Percentiles rank a stretch among this genome's conserved stretches.
These are phyloP conservation scores for Teunomyces atbi DNA, from an alignment of 805 yeast species.

Conservation along the genomic window DNA sequence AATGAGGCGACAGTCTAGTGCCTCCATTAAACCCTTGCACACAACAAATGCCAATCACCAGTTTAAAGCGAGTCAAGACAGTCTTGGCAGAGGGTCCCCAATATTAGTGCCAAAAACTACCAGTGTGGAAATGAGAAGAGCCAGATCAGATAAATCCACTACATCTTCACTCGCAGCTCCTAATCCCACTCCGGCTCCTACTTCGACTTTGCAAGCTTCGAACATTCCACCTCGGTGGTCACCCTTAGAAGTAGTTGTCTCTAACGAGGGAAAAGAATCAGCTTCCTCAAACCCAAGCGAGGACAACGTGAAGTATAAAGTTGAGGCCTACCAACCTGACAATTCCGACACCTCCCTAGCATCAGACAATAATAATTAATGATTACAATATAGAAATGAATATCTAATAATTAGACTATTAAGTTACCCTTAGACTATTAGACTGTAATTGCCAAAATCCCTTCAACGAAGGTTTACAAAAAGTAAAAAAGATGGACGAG, in stretches of 20 bases:
- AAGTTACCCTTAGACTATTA: neutral
- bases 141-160: neutral
- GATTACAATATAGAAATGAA: slow-evolving; percentile 3
- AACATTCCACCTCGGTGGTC: neutral
- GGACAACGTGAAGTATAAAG: neutral
- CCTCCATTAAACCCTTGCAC: slow-evolving; percentile 7
- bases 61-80: neutral
- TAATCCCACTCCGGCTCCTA: neutral
- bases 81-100: neutral
- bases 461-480: neutral
- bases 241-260: neutral
- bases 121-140: neutral
- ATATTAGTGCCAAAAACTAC: neutral
- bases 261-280: neutral
- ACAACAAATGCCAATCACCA: slow-evolving; percentile 9
- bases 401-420: neutral
- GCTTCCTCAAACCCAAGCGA: neutral
- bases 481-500: slow-evolving; percentile 53
- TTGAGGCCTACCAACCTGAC: neutral
- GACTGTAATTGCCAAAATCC: no score
- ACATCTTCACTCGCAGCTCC: neutral
- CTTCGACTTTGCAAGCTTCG: neutral
- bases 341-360: neutral
- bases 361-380: neutral
- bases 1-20: slow-evolving; percentile 8